Conservation (phyloP, 2,329 filamentous ascomycete species). For the Xylaria sp. region DNA sequence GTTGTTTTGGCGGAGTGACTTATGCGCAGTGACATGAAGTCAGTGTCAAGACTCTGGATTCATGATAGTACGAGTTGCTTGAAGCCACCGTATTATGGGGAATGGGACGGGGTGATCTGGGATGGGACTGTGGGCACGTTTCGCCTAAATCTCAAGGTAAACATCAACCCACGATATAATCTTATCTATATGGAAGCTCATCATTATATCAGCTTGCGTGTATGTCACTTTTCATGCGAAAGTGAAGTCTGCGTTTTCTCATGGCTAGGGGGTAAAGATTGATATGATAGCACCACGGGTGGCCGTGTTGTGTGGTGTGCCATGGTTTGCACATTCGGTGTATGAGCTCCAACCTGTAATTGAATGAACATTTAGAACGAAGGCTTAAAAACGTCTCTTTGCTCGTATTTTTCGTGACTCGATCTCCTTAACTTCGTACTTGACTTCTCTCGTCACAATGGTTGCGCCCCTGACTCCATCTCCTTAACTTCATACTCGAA, state of each 20-base stretch:
- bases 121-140: neutral
- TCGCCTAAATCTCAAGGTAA: slow-evolving; percentile 19
- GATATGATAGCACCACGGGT: neutral
- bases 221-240: slow-evolving; percentile 1
- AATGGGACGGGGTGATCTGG: neutral
- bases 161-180: slow-evolving; percentile 27
- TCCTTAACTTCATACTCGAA: neutral
- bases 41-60: neutral
- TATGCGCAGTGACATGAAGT: neutral
- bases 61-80: neutral
- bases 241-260: slow-evolving; percentile 1
- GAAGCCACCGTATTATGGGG: neutral
- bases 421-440: too few relatives aligned
- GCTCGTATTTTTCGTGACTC: too few relatives aligned
- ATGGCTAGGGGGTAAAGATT: slow-evolving; percentile 1
- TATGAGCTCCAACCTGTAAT: neutral
- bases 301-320: neutral
- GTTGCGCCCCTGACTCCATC: neutral
- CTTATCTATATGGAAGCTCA: slow-evolving; percentile 25
- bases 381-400: too few relatives aligned
- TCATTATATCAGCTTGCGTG: slow-evolving; percentile 18
- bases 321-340: neutral
- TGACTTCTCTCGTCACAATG: too few relatives aligned
- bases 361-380: too few relatives aligned
- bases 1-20: neutral